These are phyloP conservation scores for Saccharomycopsis sp. DNA, from an alignment of 805 yeast species.

Conservation along the genomic window DNA sequence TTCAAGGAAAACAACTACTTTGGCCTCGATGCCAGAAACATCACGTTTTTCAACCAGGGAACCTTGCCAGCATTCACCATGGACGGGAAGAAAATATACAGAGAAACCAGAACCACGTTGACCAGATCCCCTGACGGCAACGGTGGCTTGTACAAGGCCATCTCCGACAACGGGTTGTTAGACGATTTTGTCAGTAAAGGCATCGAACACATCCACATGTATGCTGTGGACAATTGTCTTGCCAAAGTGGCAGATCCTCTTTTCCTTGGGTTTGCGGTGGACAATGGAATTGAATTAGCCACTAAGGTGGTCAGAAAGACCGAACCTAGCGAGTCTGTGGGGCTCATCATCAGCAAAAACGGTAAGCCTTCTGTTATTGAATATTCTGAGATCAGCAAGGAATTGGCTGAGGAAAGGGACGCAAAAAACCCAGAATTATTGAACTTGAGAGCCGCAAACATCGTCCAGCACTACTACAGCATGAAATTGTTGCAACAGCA, in stretches of 20 bases:
- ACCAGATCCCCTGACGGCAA: conserved; percentile 96
- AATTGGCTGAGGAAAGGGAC: conserved; percentile 62
- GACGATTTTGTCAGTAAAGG: conserved; percentile 62
- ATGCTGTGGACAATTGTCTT: conserved; percentile 91
- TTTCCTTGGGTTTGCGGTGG: conserved; percentile 56
- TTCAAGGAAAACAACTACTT: conserved; percentile 59
- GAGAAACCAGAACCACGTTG: conserved; percentile 47
- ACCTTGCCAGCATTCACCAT: conserved; percentile 80
- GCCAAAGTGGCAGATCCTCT: conserved; percentile 92
- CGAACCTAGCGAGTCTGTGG: conserved; percentile 82
- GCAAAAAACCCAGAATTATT: conserved; percentile 48
- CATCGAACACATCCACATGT: conserved; percentile 88
- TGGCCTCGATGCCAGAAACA: conserved; percentile 56
- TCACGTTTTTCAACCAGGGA: conserved; percentile 88
- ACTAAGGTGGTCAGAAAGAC: conserved; percentile 94
- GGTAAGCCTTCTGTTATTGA: conserved; percentile 84
- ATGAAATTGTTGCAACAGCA: conserved; percentile 56
- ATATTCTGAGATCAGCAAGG: conserved; percentile 80
- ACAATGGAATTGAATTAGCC: conserved; percentile 62
- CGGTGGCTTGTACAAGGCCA: conserved; percentile 91
- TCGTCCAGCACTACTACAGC: conserved; percentile 93
- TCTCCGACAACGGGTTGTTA: conserved; percentile 54
- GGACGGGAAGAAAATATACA: conserved; percentile 62
- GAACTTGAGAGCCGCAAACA: conserved; percentile 86
- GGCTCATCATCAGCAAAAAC: conserved; percentile 64